phyloP scores from a whole-genome alignment of 2,329 filamentous ascomycete species.

The Fusarium pseudocircinatum region DNA sequence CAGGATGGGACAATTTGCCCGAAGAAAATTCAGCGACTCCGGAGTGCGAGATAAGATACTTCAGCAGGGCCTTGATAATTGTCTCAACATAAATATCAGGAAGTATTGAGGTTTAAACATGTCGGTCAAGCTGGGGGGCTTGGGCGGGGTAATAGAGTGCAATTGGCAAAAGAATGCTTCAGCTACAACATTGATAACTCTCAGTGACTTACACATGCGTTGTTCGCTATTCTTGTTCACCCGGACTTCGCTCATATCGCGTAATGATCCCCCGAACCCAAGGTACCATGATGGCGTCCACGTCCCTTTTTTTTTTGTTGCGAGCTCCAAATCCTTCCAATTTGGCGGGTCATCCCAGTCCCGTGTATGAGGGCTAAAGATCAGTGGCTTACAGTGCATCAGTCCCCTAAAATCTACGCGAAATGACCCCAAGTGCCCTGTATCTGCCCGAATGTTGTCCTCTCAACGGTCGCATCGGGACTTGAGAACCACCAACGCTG shows the following conservation, averaged over 20 bases:
- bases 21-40: constrained; percentile 25
- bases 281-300: constrained; percentile 35
- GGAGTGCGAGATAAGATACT: constrained; percentile 25
- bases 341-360: constrained; percentile 27
- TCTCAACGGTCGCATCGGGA: constrained; percentile 31
- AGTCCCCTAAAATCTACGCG: constrained; percentile 8
- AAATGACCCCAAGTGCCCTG: constrained; percentile 11
- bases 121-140: background rate
- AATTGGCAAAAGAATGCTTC: background rate
- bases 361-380: background rate
- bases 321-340: constrained; percentile 11
- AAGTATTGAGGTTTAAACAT: constrained; percentile 4
- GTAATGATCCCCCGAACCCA: constrained; percentile 36
- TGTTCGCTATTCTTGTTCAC: constrained; percentile 4
- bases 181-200: background rate
- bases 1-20: constrained; percentile 18
- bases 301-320: constrained; percentile 15
- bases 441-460: constrained; percentile 14
- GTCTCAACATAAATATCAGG: constrained; percentile 36
- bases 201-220: background rate
- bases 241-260: constrained; percentile 37
- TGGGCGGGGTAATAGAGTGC: too few species aligned
- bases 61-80: constrained; percentile 26
- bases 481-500: constrained; percentile 17
- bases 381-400: constrained; percentile 12